Base-by-base conservation (phyloP, 495 filamentous ascomycete species). In the Penicillium silybi region DNA sequence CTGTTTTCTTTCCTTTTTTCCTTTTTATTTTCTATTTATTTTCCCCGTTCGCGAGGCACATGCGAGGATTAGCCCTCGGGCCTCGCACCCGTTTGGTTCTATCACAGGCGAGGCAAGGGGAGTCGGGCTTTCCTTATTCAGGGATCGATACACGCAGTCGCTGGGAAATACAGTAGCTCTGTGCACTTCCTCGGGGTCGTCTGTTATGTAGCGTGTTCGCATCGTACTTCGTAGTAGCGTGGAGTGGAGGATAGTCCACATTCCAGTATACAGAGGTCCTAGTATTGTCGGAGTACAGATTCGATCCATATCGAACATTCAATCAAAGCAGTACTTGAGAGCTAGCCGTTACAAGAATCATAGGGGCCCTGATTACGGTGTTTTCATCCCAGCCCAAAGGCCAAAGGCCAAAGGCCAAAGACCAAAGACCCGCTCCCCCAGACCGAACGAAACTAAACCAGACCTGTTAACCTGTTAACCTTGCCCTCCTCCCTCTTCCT, bases 341-440 rank as follows among this genome's bases (percentile, higher is more conserved):
- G n/a, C n/a, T n/a, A n/a, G n/a, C n/a, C n/a, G n/a, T n/a, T n/a
- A n/a, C n/a, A n/a, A n/a, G n/a, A n/a, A n/a, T n/a, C n/a, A n/a
- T n/a, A n/a, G 6, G 22, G 22, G 22, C 22, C 22, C 3, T 23
- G 22, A 23, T 23, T 23, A 23, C 22, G 22, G 2, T 23, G 22
- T 23, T 23, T 23, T 6, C 9, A 32, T 32, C 29, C 10, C 11
- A 13, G 29, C 10, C 29, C 29, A 29, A 8, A 2, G 26, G 11
- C 7, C 26, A 29, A 8, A 9, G 26, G 3, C 26, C 26, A 29
- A 15, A 19, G 16, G 41, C 40, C 41, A n/a, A 20, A 50, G 52
- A 59, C 57, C 61, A 57, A 32, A 32, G 29, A 54, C 61, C 54
- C 40, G 45, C 41, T 50, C 49, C 55, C 59, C 59, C 59, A 61